Percentiles rank a stretch among this genome's conserved stretches.
These are phyloP conservation scores for Annulohypoxylon stygium DNA, from an alignment of 495 filamentous ascomycete species.

Conservation along the genomic window DNA sequence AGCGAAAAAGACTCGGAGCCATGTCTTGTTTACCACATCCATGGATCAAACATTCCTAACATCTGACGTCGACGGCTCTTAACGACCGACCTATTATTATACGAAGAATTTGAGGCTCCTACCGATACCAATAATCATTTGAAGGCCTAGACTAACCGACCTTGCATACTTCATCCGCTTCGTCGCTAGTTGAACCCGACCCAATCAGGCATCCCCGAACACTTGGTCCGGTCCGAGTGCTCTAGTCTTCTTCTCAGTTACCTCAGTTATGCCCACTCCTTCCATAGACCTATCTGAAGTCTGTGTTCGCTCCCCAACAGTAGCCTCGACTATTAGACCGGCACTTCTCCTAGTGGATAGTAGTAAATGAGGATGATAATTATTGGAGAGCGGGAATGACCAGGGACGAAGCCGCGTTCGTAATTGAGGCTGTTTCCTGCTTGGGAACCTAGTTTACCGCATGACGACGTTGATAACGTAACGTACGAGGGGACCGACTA, in stretches of 20 bases:
- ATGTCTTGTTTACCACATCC: neutral
- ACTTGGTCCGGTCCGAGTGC: constrained; percentile 2
- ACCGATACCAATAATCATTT: neutral
- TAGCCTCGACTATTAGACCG: constrained; percentile 19
- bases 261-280: constrained; percentile 10
- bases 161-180: constrained; percentile 23
- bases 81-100: neutral
- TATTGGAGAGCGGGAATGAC: constrained; percentile 22
- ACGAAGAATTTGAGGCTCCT: neutral
- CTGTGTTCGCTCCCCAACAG: neutral
- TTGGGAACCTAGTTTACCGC: constrained; percentile 8
- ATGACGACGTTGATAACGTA: constrained; percentile 16
- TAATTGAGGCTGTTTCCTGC: constrained; percentile 11
- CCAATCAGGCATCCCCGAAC: constrained; percentile 19
- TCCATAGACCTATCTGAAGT: constrained; percentile 6
- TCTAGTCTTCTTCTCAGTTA: constrained; percentile 12
- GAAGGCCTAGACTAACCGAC: neutral
- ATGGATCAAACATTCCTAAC: neutral
- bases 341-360: constrained; percentile 36
- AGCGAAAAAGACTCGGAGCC: neutral
- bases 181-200: constrained; percentile 4
- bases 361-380: constrained; percentile 15
- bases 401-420: neutral
- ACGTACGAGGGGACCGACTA: neutral
- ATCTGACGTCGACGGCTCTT: neutral